Evolutionary conservation across 257 asterid genomes (phyloP), one percentile per base, ranked within the genome.

Genomic region (Solanum tarijense): DNA sequence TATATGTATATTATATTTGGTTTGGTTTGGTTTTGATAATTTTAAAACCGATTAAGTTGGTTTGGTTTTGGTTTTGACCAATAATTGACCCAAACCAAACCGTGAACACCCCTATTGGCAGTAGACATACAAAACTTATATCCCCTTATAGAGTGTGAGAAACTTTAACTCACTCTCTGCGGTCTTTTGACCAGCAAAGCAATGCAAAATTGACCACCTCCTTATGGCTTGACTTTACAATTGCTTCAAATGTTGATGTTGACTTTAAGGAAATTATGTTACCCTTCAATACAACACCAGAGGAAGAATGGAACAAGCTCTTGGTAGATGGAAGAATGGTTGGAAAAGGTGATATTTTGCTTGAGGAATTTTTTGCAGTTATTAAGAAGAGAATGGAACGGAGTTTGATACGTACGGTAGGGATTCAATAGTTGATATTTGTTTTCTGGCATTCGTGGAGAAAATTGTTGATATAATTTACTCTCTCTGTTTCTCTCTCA

Each of bases 371-470:
- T 46, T 90, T 87, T 32, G 90, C 92, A 88, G 99, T 93, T 79
- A 90, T 95, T 58, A 94, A 96, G 93, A 97, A 96, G 91, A 97
- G 98, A 74, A 90, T 96, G 0, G 99, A 96, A 90, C 89, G 98
- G 27, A 94, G 94, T 46, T 72, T 97, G 92, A 97, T 97, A 58
- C 93, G 98, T 92, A 96, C 98, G 43, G 98, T 97, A 92, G 88
- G 92, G 84, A 66, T 58, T 14, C 78, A 14, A 62, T 58, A 81
- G 12, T 2, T 6, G 35, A 43, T 83, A 8, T 35, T 86, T 13
- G 66, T 48, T 89, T 5, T 82, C 58, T 76, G 32, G 9, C 27
- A 43, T 13, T 85, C 84, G 32, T 73, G 72, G 23, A 16, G 60
- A 16, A 52, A 52, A 52, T 89, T 76, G 87, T 89, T 71, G 87